These are phyloP conservation scores for Colletotrichum lini DNA, from an alignment of 2,329 filamentous ascomycete genomes.

Conservation along the genomic window DNA sequence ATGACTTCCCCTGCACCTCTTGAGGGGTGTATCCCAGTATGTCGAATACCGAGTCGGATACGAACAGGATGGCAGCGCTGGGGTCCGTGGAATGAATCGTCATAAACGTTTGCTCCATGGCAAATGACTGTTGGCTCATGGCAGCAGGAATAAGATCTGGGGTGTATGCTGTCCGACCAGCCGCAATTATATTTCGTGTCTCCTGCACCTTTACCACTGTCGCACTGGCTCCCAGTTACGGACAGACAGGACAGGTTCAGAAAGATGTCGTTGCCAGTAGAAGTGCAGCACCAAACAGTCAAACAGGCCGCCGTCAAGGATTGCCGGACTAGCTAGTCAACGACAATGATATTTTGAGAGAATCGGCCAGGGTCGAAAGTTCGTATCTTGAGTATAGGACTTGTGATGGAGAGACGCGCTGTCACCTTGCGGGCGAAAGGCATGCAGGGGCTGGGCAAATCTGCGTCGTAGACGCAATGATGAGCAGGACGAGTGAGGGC, in stretches of 20 bases:
- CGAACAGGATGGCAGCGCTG: constrained; percentile 86
- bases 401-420: constrained; percentile 13
- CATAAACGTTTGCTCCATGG: constrained; percentile 90
- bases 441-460: neutral
- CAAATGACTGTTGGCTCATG: constrained; percentile 42
- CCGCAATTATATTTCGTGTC: constrained; percentile 11
- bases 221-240: neutral
- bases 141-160: constrained; percentile 18
- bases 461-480: constrained; percentile 15
- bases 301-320: neutral
- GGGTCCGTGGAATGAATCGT: constrained; percentile 85
- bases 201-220: neutral
- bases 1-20: constrained; percentile 82
- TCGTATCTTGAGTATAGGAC: neutral
- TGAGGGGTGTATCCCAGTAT: constrained; percentile 85
- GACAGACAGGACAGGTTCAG: neutral
- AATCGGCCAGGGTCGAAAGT: constrained; percentile 8
- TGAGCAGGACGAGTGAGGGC: neutral
- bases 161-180: constrained; percentile 20
- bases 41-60: constrained; percentile 86
- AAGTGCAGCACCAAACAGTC: neutral
- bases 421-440: constrained; percentile 26
- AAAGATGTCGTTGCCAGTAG: neutral
- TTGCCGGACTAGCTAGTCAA: neutral
- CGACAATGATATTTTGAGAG: constrained; percentile 5